Conservation (phyloP, 805 yeast species). For the Naumovozyma dairenensis region DNA sequence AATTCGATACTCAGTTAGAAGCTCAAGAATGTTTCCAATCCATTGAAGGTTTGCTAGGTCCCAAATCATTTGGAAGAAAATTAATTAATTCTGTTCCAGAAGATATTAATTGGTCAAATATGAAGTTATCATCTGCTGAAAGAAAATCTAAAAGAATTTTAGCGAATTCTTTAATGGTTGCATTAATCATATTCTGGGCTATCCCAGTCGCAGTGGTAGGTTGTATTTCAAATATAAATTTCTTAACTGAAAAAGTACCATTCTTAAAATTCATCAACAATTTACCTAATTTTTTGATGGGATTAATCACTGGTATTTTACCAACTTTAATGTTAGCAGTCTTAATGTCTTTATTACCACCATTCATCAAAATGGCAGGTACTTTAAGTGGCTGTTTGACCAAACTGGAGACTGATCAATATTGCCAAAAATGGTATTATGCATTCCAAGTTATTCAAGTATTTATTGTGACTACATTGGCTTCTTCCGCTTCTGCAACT, state of each 20-base stretch:
- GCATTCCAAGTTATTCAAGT: constrained; percentile 88
- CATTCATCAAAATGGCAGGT: constrained; percentile 70
- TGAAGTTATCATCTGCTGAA: constrained; percentile 45
- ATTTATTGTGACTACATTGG: constrained; percentile 70
- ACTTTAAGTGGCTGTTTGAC: constrained; percentile 64
- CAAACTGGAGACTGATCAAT: constrained; percentile 59
- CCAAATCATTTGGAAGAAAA: constrained; percentile 35
- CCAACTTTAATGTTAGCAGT: constrained; percentile 76
- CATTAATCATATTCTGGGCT: constrained; percentile 82
- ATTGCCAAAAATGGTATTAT: constrained; percentile 81
- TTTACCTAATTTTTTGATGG: constrained; percentile 60
- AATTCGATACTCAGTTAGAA: constrained; percentile 76
- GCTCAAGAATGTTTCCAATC: constrained; percentile 85
- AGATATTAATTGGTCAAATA: constrained; percentile 77
- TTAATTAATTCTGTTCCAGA: constrained; percentile 64
- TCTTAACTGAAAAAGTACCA: constrained; percentile 56
- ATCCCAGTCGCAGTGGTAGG: constrained; percentile 98
- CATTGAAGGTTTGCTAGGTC: constrained; percentile 43
- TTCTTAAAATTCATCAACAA: constrained; percentile 70
- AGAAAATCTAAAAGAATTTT: constrained; percentile 47
- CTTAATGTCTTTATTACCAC: constrained; percentile 81
- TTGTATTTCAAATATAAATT: constrained; percentile 77
- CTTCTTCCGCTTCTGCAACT: constrained; percentile 74
- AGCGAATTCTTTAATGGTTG: constrained; percentile 55
- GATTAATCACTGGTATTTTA: constrained; percentile 77